Percentiles rank a stretch among this genome's conserved stretches.
These are phyloP conservation scores for Monilinia laxa DNA, from an alignment of 2,329 filamentous ascomycete genomes.

Conservation along the genomic window DNA sequence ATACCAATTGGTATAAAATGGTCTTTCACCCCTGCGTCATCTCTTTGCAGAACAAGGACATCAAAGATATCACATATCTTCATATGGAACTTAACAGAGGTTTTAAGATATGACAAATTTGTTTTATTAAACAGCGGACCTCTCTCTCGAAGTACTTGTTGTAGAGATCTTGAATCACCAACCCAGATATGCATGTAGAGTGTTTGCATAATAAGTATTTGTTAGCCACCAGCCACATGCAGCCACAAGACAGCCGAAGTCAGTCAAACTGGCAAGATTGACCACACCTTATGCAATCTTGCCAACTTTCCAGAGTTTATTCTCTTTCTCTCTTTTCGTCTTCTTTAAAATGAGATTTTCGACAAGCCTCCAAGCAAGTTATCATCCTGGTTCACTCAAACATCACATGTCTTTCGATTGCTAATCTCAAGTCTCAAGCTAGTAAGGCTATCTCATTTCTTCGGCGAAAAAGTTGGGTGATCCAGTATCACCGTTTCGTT, in stretches of 20 bases:
- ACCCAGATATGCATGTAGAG: not conserved
- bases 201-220: not conserved
- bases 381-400: not conserved
- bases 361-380: not conserved
- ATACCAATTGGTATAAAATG: not conserved
- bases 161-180: not conserved
- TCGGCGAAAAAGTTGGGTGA: not conserved
- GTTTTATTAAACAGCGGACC: no score
- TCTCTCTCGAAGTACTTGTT: not conserved
- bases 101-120: not conserved
- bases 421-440: not conserved
- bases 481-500: no score
- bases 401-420: not conserved
- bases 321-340: not conserved
- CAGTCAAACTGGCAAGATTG: not conserved
- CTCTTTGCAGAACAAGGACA: not conserved
- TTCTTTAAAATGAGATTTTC: not conserved
- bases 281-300: conserved; percentile 10
- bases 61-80: not conserved
- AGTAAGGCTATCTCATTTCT: not conserved
- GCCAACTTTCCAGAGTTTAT: not conserved
- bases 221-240: conserved; percentile 6
- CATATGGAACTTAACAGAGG: not conserved
- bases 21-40: no score
- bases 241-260: not conserved